Percentiles rank a stretch among this genome's conserved stretches.
phyloP scores from a whole-genome alignment of 768 basidiomycete genomes.

The Tulasnella sp. region DNA sequence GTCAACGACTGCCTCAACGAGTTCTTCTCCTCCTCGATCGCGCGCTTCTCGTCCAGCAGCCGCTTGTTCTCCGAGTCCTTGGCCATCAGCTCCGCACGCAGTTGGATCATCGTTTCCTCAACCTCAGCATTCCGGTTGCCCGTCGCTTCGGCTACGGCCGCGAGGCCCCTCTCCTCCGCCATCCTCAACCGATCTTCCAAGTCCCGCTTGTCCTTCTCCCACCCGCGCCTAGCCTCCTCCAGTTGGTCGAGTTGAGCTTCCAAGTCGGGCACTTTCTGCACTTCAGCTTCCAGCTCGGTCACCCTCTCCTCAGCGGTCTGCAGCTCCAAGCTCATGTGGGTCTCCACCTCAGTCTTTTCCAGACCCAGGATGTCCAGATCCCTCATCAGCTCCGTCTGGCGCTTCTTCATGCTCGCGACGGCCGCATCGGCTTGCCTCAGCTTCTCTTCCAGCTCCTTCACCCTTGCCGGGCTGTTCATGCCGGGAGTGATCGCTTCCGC shows the following conservation, averaged over 20 bases:
- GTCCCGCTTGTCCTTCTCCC: constrained; percentile 50
- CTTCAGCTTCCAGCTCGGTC: constrained; percentile 52
- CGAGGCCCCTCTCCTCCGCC: constrained; percentile 35
- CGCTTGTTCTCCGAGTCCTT: constrained; percentile 25
- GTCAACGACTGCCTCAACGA: constrained; percentile 46
- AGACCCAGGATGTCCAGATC: constrained; percentile 59
- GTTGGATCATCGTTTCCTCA: constrained; percentile 30
- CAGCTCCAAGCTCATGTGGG: constrained; percentile 60
- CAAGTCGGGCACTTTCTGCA: constrained; percentile 50
- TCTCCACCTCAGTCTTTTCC: constrained; percentile 69
- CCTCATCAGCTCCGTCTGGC: constrained; percentile 57
- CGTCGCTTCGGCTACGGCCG: neutral
- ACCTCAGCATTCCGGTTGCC: constrained; percentile 39
- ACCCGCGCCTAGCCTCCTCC: constrained; percentile 42
- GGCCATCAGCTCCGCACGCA: constrained; percentile 19
- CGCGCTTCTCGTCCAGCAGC: constrained; percentile 29
- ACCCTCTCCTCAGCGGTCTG: constrained; percentile 66
- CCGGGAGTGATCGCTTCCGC: constrained; percentile 60
- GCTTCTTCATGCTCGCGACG: constrained; percentile 55
- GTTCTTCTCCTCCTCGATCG: constrained; percentile 52
- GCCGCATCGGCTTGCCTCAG: constrained; percentile 59
- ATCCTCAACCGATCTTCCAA: constrained; percentile 44
- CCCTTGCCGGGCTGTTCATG: constrained; percentile 45
- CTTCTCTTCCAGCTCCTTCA: constrained; percentile 58
- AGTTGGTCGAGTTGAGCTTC: constrained; percentile 50